Evolutionary conservation across 306 rosid genomes (phyloP).

Genomic region (Pyrus pyrifolia): DNA sequence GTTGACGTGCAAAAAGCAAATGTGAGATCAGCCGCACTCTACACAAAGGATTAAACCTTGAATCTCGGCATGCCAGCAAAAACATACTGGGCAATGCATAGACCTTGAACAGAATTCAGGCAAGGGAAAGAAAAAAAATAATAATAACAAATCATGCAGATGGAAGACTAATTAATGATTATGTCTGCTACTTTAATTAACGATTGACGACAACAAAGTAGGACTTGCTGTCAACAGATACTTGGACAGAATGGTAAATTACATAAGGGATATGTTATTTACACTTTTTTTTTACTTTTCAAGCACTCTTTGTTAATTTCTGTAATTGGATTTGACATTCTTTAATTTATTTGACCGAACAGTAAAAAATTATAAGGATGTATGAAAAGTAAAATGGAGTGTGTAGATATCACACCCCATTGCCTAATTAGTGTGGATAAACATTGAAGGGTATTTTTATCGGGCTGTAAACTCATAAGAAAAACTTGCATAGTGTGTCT

Average conservation of each 20-base stretch:
- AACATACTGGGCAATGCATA: too few species aligned
- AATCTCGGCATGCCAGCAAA: too few species aligned
- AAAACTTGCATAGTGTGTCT: too few species aligned
- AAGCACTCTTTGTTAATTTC: too few species aligned
- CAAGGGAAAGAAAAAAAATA: too few species aligned
- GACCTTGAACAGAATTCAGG: background rate
- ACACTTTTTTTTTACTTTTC: too few species aligned
- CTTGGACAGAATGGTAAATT: too few species aligned
- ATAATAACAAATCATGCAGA: background rate
- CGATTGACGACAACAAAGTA: background rate
- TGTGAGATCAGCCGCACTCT: background rate
- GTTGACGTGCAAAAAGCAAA: background rate
- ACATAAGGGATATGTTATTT: too few species aligned
- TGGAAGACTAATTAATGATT: slow-evolving; percentile 9
- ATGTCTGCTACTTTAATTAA: slow-evolving; percentile 15
- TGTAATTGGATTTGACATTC: too few species aligned
- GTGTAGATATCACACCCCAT: too few species aligned
- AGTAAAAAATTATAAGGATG: rapidly evolving
- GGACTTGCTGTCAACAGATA: background rate
- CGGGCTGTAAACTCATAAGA: background rate
- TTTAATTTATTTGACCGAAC: rapidly evolving
- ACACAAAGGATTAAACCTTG: background rate
- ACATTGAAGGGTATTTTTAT: background rate
- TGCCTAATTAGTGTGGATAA: background rate
- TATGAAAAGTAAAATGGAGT: too few species aligned